phyloP scores from a whole-genome alignment of 306 rosid genomes.

The Clitoria ternatea region DNA sequence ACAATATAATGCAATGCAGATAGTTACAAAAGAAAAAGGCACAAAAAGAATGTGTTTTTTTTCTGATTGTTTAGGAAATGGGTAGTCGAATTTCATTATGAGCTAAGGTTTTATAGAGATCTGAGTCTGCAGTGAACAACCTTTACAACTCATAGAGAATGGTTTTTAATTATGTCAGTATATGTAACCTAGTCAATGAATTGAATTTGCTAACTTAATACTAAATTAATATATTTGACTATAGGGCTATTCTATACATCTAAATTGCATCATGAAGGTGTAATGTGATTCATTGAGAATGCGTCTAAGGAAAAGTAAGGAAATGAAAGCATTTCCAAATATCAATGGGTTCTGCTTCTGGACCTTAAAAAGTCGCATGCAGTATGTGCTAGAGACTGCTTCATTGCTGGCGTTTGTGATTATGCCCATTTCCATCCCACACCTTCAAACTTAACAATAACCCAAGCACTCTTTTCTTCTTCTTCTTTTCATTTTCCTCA shows the following conservation, averaged over 20 bases:
- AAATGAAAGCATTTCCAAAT: background rate
- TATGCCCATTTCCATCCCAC: background rate
- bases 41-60: slow-evolving; percentile 34
- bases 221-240: background rate
- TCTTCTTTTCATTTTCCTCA: too few species aligned
- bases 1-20: slow-evolving; percentile 14
- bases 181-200: slow-evolving; percentile 9
- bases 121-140: slow-evolving; percentile 17
- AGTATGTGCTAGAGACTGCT: slow-evolving; percentile 15
- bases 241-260: background rate
- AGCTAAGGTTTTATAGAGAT: slow-evolving; percentile 28
- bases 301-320: background rate
- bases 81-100: slow-evolving; percentile 18
- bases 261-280: background rate
- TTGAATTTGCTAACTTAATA: background rate
- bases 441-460: background rate
- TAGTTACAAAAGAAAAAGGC: slow-evolving; percentile 25
- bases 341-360: too few species aligned
- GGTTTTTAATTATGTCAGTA: slow-evolving; percentile 24
- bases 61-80: slow-evolving; percentile 9
- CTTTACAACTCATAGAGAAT: slow-evolving; percentile 35
- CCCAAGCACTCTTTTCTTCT: too few species aligned
- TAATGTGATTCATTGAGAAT: background rate
- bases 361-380: slow-evolving; percentile 1
- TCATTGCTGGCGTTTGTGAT: slow-evolving; percentile 1